Base-by-base conservation (phyloP, 2,329 filamentous ascomycete species). In the Colletotrichum theobromicola region DNA sequence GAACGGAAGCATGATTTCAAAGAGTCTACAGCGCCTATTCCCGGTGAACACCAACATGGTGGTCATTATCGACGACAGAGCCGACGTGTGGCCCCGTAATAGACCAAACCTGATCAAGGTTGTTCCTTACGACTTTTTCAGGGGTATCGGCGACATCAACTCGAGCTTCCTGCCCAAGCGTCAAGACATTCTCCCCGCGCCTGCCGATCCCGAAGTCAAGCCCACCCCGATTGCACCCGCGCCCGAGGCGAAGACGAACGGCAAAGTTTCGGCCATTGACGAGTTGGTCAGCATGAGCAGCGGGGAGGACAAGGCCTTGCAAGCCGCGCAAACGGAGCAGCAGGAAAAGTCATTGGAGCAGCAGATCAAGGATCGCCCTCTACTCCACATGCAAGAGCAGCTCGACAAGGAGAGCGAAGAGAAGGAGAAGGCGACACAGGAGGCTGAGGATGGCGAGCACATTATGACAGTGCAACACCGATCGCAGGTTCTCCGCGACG, bases 11-110 rank as follows among this genome's bases (percentile, higher is more conserved):
- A 93, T 98, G 83, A 94, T 93, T 4, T 93, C 94, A 74, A 99
- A 99, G 88, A 97, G 93, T 78, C 87, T 99, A 34, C 94, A 97
- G 81, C 92, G 97, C 9, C 85, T 99, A 16, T 99, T 99, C 83
- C 97, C 97, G 7, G 95, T 98, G 74, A 97, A 97, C 84, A 98
- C 96, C 7, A 96, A 98, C 84, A 99, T 99, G 97, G 97, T 98
- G 1, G 96, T 98, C 73, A 98, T 99, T 79, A 99, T 99, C 77
- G 97, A 99, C 82, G 97, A 99, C 84, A 92, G 97, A 78, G 95
- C 95, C 67, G 97, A 99, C 82, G 96, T 99, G 9, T 99, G 97
- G 97, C 92, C 92, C 2, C 92, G 93, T 78, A 98, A 98, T 89
- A 93, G 94, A 78, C 91, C 94, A 7, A 98, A 99, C 80, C 90